These are phyloP conservation scores for Acrocalymma vagum DNA, from an alignment of 2,329 filamentous ascomycete genomes.

Conservation along the genomic window DNA sequence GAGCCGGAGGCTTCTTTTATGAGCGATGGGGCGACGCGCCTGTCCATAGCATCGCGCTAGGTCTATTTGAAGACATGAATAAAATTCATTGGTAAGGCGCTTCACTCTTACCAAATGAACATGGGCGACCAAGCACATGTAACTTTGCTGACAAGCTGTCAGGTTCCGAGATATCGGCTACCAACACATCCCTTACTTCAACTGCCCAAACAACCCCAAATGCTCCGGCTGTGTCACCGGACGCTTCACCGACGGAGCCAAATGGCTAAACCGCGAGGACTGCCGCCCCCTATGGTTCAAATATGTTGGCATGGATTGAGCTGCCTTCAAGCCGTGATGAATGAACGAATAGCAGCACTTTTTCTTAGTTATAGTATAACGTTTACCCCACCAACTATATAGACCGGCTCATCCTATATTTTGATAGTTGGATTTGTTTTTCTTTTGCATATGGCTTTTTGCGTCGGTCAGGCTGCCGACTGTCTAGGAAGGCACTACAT, in stretches of 20 bases:
- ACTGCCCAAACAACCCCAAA: slow-evolving; percentile 96
- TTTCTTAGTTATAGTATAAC: too few relatives aligned
- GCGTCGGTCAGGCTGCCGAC: too few relatives aligned
- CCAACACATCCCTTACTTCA: slow-evolving; percentile 98
- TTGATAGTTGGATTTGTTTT: too few relatives aligned
- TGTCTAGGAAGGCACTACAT: too few relatives aligned
- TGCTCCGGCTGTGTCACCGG: slow-evolving; percentile 89
- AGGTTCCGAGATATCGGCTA: slow-evolving; percentile 99
- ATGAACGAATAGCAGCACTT: too few relatives aligned
- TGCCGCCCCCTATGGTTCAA: slow-evolving; percentile 98
- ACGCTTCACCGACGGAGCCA: slow-evolving; percentile 86
- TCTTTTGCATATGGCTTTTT: too few relatives aligned
- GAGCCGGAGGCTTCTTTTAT: slow-evolving; percentile 96
- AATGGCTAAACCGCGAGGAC: slow-evolving; percentile 87
- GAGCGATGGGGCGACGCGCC: slow-evolving; percentile 98
- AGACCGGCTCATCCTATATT: too few relatives aligned
- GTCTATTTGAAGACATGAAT: slow-evolving; percentile 87
- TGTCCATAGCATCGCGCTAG: slow-evolving; percentile 92
- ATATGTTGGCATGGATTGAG: slow-evolving; percentile 80
- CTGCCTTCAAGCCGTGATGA: too few relatives aligned
- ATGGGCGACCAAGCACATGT: not conserved
- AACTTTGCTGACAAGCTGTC: not conserved
- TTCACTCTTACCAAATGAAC: not conserved
- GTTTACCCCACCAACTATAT: too few relatives aligned
- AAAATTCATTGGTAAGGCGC: slow-evolving; percentile 87